Conservation (phyloP, 495 filamentous ascomycete genomes). For the Talaromyces borbonicus region DNA sequence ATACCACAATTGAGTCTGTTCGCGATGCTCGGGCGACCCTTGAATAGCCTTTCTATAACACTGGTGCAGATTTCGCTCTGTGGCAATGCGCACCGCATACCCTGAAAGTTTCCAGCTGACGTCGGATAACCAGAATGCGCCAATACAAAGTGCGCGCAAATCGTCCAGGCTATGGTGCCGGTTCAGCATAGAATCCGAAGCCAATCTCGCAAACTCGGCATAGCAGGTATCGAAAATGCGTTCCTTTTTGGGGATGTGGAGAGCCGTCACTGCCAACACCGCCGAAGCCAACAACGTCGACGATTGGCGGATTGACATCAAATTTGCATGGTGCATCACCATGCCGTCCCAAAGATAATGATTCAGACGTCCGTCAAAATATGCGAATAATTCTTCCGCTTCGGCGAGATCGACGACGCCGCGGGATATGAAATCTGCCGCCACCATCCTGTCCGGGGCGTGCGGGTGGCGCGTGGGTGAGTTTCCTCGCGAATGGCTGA, state of each 20-base stretch:
- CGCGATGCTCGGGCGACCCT: constrained; percentile 34
- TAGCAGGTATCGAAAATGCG: constrained; percentile 41
- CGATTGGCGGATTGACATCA: constrained; percentile 34
- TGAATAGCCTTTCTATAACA: constrained; percentile 41
- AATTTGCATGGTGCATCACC: constrained; percentile 34
- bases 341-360: constrained; percentile 45
- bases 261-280: constrained; percentile 42
- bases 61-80: constrained; percentile 40
- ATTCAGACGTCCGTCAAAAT: constrained; percentile 43
- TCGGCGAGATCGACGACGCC: constrained; percentile 38
- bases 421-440: constrained; percentile 44
- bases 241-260: constrained; percentile 39
- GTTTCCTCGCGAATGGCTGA: constrained; percentile 36
- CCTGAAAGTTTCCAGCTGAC: constrained; percentile 49
- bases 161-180: constrained; percentile 41
- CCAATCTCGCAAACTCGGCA: constrained; percentile 41
- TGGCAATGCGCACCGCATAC: constrained; percentile 46
- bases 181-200: constrained; percentile 43
- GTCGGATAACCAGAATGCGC: constrained; percentile 46
- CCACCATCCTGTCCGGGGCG: constrained; percentile 28
- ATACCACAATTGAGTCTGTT: constrained; percentile 42
- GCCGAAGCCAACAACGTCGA: constrained; percentile 41
- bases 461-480: constrained; percentile 26
- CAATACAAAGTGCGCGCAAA: constrained; percentile 42
- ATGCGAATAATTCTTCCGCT: constrained; percentile 38